Evolutionary conservation across 805 yeast genomes (phyloP).

Genomic region (Cephaloascus fragrans): DNA sequence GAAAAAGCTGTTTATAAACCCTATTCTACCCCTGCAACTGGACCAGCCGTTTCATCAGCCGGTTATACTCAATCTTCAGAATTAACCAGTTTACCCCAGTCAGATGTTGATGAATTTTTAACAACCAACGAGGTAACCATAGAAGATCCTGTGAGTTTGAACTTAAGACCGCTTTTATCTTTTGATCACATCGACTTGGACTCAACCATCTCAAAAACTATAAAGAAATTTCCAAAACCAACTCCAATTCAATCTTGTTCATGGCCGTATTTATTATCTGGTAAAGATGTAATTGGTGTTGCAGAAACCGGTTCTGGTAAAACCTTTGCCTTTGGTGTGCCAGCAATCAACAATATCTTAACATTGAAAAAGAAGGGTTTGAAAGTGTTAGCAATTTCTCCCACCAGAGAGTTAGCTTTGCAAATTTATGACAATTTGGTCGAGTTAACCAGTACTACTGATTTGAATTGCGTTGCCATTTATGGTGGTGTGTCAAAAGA

Average conservation of each 20-base stretch:
- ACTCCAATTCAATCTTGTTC: conserved; percentile 93
- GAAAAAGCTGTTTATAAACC: conserved; percentile 2
- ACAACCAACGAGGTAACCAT: conserved; percentile 67
- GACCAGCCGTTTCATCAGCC: conserved; percentile 5
- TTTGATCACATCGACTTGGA: conserved; percentile 52
- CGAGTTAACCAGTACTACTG: conserved; percentile 49
- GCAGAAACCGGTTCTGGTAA: conserved; percentile 99
- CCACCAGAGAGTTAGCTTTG: conserved; percentile 95
- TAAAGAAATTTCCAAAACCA: conserved; percentile 75
- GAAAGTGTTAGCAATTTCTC: conserved; percentile 80
- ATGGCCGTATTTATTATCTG: conserved; percentile 81
- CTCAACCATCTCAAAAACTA: conserved; percentile 44
- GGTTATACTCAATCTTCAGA: conserved; percentile 28
- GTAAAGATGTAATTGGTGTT: conserved; percentile 87
- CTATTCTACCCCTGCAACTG: background rate
- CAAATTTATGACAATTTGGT: conserved; percentile 84
- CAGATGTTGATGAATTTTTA: conserved; percentile 54
- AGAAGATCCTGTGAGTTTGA: conserved; percentile 50
- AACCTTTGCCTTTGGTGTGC: conserved; percentile 95
- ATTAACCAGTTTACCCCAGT: conserved; percentile 31
- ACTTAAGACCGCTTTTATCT: conserved; percentile 58
- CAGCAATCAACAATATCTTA: conserved; percentile 74
- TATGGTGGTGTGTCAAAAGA: conserved; percentile 98
- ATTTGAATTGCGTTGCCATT: conserved; percentile 68
- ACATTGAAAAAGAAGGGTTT: conserved; percentile 37